Base-by-base conservation (phyloP, 2,329 filamentous ascomycete species). In the Colletotrichum acutatum region DNA sequence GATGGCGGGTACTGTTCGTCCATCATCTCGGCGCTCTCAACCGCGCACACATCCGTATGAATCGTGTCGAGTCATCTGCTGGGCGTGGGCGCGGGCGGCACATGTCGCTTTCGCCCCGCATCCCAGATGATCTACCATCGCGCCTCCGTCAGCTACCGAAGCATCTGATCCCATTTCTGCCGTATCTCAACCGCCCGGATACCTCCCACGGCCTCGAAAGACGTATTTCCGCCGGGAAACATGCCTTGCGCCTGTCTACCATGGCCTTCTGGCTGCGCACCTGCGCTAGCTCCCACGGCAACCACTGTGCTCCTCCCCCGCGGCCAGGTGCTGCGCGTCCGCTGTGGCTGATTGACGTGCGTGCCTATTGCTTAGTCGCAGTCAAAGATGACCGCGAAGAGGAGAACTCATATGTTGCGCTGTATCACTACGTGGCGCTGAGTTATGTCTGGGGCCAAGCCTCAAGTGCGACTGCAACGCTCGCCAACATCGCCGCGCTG, bases 391-490 rank as follows among this genome's bases (percentile, higher is more conserved):
- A 5, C 32, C 1, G 11, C 5, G 32, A 34, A 34, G 32, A 34
- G 11, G 11, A 34, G 32, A 34, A 34, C 32, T 34, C 32, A 5
- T 34, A 9, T 34, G 32, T 34, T 34, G 0, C 32, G 11, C 16
- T 22, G 32, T 34, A n/a, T 49, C 24, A 14, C 5, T 61, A 61
- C 8, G 16, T 61, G 34, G 58, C 32, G 1, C 61, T 64, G 3
- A 64, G 61, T 32, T 64, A 64, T n/a, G 61, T 64, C 7, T 64
- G 61, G 61, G 61, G 61, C 61, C 42, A 49, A 19, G 32, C 5
- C 24, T 52, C 26, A 22, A 64, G 42, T n/a, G 49, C 49, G 11
- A 9, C 28, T 24, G 49, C 26, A 24, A 54, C 46, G 16, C 22
- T 54, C 24, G 28, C 28, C 26, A 16, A 37, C 16, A 64, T 52